These are phyloP conservation scores for Aspergillus aculeatinus DNA, from an alignment of 2,329 filamentous ascomycete species.

Conservation along the genomic window DNA sequence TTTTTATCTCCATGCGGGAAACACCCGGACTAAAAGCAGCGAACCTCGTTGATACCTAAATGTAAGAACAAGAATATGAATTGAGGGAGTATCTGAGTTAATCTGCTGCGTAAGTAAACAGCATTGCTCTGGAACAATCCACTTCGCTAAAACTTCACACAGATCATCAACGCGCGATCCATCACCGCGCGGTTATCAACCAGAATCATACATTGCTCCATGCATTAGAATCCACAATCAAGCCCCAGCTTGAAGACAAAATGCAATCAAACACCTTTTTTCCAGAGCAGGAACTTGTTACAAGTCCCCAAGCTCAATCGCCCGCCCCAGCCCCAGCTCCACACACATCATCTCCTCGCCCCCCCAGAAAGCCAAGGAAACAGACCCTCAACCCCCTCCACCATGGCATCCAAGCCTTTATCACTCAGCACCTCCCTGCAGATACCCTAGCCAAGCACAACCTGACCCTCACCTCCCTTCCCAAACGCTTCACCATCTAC, in stretches of 20 bases:
- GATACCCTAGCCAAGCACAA: constrained; percentile 16
- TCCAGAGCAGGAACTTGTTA: neutral
- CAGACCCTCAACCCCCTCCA: constrained; percentile 30
- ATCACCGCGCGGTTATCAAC: neutral
- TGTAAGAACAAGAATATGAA: neutral
- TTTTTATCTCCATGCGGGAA: neutral
- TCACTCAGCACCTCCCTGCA: constrained; percentile 24
- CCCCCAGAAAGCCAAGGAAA: neutral
- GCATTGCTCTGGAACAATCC: neutral
- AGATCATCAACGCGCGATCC: neutral
- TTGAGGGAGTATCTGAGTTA: too few relatives aligned
- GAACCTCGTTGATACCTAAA: neutral
- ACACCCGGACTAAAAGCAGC: neutral
- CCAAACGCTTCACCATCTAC: constrained; percentile 56
- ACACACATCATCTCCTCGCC: neutral
- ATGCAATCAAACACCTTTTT: neutral
- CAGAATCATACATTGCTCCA: neutral
- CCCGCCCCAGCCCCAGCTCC: neutral
- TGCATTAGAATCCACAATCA: neutral
- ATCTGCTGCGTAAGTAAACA: too few relatives aligned
- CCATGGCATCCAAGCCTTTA: constrained; percentile 31
- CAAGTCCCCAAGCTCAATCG: neutral
- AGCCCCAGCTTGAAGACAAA: neutral
- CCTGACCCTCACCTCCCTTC: constrained; percentile 23
- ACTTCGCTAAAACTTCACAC: neutral